Evolutionary conservation across 306 rosid genomes (phyloP).

Genomic region (Calophaca sinica): DNA sequence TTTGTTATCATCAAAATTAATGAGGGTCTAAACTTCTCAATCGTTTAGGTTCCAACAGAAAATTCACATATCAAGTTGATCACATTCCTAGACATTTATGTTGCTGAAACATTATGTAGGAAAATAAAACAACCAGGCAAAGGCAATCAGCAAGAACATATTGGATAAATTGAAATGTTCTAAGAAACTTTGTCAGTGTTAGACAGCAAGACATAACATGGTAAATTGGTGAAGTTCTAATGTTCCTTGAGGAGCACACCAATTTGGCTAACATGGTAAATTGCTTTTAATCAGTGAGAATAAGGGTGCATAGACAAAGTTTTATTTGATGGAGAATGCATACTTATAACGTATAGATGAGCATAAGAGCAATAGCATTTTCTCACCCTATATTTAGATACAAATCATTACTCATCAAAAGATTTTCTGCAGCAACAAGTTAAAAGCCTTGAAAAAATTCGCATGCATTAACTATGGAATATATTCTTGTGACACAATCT

Average conservation of each 20-base stretch:
- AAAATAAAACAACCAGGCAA: constrained; percentile 45
- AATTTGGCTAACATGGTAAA: constrained; percentile 7
- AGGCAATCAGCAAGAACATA: constrained; percentile 9
- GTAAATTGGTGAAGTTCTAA: constrained; percentile 14
- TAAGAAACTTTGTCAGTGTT: constrained; percentile 17
- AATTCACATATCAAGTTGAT: constrained; percentile 26
- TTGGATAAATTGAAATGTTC: constrained; percentile 19
- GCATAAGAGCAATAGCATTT: constrained; percentile 30
- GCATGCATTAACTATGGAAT: neutral
- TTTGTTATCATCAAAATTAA: no score
- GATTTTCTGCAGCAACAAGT: constrained; percentile 21
- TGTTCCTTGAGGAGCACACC: constrained; percentile 5
- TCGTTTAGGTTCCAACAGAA: no score
- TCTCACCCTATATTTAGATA: constrained; percentile 5
- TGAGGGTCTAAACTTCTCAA: no score
- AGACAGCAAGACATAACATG: neutral
- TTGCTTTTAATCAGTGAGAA: constrained; percentile 22
- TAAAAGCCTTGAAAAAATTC: constrained; percentile 27
- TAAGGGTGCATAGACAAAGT: neutral
- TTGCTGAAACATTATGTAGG: constrained; percentile 17
- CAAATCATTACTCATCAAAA: constrained; percentile 13
- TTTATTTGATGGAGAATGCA: constrained; percentile 9
- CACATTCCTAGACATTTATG: constrained; percentile 6
- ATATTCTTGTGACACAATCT: neutral
- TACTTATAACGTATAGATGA: neutral